These are phyloP conservation scores for Brasilioporus rufonigricans DNA, from an alignment of 768 basidiomycete species.

Conservation along the genomic window DNA sequence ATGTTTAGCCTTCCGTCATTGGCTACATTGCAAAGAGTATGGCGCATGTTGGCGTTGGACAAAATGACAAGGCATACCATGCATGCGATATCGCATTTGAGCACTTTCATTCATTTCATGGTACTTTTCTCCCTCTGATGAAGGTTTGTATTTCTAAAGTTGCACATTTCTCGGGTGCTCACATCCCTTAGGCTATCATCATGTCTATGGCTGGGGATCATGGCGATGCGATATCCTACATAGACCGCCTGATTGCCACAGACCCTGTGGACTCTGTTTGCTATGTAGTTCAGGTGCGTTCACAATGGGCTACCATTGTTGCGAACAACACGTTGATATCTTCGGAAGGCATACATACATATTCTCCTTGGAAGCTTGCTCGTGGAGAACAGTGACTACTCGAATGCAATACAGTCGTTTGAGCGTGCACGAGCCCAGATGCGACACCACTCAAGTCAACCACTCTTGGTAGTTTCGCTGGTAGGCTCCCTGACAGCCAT, in stretches of 20 bases:
- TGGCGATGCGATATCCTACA: background rate
- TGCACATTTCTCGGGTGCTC: background rate
- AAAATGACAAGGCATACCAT: background rate
- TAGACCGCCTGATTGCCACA: background rate
- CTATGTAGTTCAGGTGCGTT: background rate
- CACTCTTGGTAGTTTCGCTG: background rate
- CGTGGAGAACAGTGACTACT: background rate
- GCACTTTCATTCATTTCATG: background rate
- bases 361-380: background rate
- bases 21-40: background rate
- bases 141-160: background rate
- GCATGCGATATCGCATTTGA: background rate
- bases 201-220: background rate
- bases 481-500: background rate
- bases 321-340: background rate
- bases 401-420: background rate
- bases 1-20: background rate
- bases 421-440: background rate
- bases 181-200: background rate
- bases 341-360: background rate
- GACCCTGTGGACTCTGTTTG: background rate
- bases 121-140: background rate
- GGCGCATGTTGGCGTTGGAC: background rate
- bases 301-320: background rate
- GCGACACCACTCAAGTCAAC: background rate